Base-by-base conservation (phyloP, 1,284 basidiomycete species). In the Apiotrichum sp. region DNA sequence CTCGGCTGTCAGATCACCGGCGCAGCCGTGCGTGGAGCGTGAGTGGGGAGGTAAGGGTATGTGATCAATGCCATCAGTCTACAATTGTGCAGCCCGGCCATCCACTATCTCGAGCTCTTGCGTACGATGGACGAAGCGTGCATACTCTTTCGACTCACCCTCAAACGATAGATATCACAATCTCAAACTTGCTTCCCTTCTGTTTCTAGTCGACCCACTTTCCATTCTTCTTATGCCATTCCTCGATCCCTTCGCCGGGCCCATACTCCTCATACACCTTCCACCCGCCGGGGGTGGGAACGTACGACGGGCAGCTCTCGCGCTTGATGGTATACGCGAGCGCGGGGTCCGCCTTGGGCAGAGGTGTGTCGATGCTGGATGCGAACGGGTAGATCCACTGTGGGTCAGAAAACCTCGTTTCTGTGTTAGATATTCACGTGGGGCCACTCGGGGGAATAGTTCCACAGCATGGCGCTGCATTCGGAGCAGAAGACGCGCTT, bases 301-400 rank as follows among this genome's bases (percentile, higher is more conserved):
- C 66, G 53, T 72, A 56, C 1, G 49, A 47, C 1, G 75, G 70
- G 49, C 73, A 75, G 5, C 58, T 66, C 46, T 63, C 64, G 14
- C 75, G 56, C 60, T 67, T 65, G 63, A 77, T 69, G 1, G 62
- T 41, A 44, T 68, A 59, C 34, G 70, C 32, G 2, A 62, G 53
- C 3, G 61, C 66, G 14, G 65, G 56, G 8, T 72, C 72, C n/a
- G 67, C 53, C 8, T 58, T 11, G 9, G 73, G 73, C 1, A 76
- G 67, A 5, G 69, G 70, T 52, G 66, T 60, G 58, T 77, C 75
- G 55, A 77, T 73, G 41, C 57, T 62, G 1, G 71, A 68, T 0
- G 75, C 74, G 56, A 69, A 75, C 3, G 75, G 75, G 62, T 77
- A 75, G 58, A 77, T 72, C 75, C 75, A 77, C 70, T 75, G 53